Base-by-base conservation (phyloP, 2,329 filamentous ascomycete species). In the Aureobasidium subglaciale region DNA sequence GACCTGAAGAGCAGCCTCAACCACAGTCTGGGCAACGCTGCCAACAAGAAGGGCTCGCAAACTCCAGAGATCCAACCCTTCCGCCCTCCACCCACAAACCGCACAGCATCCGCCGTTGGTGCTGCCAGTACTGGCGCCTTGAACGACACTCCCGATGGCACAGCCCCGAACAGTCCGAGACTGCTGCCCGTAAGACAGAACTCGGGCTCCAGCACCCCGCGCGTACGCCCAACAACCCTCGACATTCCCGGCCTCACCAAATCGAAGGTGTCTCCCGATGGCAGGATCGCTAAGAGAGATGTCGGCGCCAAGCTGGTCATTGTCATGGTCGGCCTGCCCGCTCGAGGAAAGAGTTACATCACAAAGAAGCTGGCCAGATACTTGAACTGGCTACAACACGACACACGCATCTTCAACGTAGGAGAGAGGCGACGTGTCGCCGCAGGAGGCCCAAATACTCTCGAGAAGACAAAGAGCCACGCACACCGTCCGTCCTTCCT, bases 301-400 rank as follows among this genome's bases (percentile, higher is more conserved):
- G 88, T 99, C 48, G 93, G 91, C 48, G 88, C 93, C 37, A 99
- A 99, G 77, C 78, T 99, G 59, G 90, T 97, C 67, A 95, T 99
- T 65, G 85, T 99, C 69, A 99, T 99, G 93, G 93, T 99, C 59
- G 93, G 93, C 60, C 75, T 99, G 64, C 93, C 93, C 2, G 93
- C 93, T 9, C 81, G 93, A 65, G 93, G 93, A 68, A 99, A 99
- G 75, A 96, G 91, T 55, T 99, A 99, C 73, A 95, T 99, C 65
- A 97, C 93, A 59, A 97, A 97, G 78, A 99, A 99, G 75, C 82
- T 99, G 60, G 88, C 93, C 58, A 83, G 93, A 59, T 99, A 97
- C 68, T 76, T 99, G 49, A 92, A 95, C 48, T 99, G 93, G 93
- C 84, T 96, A 66, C 93, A 99, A 68, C 92, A 99, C 72, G 89